Evolutionary conservation across 1,139 yeast genomes (phyloP).

Genomic region (Trichomonascaceae sp.): DNA sequence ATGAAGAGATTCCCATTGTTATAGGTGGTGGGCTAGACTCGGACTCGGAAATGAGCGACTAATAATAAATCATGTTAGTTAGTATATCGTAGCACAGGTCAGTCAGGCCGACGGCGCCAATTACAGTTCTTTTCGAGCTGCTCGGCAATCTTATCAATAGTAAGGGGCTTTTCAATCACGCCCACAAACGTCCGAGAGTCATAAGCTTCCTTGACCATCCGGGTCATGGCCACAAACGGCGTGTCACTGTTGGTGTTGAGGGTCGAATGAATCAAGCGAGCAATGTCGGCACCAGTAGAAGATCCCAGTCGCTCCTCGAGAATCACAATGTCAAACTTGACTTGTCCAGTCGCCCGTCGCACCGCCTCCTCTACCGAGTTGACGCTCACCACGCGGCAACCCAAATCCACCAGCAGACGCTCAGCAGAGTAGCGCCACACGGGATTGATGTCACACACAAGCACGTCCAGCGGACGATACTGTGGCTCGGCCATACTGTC

Average conservation of each 20-base stretch:
- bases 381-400: constrained; percentile 72
- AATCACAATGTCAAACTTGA: constrained; percentile 71
- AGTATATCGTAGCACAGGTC: too few species aligned
- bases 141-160: constrained; percentile 30
- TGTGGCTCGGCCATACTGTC: constrained; percentile 15
- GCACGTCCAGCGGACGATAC: constrained; percentile 39
- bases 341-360: constrained; percentile 70
- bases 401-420: constrained; percentile 51
- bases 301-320: constrained; percentile 62
- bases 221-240: constrained; percentile 68
- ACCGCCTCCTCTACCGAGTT: constrained; percentile 74
- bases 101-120: too few species aligned
- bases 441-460: constrained; percentile 81
- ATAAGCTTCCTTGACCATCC: constrained; percentile 54
- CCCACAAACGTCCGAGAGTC: constrained; percentile 38
- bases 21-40: too few species aligned
- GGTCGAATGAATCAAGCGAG: constrained; percentile 64
- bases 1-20: too few species aligned
- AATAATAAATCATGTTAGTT: too few species aligned
- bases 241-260: constrained; percentile 63
- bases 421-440: constrained; percentile 61
- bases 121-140: constrained; percentile 18
- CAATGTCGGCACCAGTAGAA: constrained; percentile 59
- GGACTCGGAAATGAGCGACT: too few species aligned
- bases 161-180: constrained; percentile 66